Evolutionary conservation across 306 rosid species (phyloP), one percentile per base, ranked within the genome.

Genomic region (Urtica urens): DNA sequence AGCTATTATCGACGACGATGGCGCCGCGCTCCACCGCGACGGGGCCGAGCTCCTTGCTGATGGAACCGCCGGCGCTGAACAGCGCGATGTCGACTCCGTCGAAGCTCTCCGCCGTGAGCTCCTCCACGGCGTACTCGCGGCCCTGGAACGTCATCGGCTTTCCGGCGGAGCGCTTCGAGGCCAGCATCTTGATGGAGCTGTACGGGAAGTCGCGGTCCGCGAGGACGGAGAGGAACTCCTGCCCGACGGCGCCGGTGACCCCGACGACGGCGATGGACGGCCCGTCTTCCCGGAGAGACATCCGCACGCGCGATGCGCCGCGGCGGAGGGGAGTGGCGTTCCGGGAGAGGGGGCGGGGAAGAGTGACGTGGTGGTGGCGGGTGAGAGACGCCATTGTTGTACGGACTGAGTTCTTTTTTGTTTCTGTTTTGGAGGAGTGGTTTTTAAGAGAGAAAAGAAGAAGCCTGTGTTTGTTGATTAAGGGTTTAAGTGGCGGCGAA

Each of bases 201-300:
- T 72, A 92, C 4, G 99, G 94, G 68, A 92, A 92, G 39, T 80
- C 83, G 3, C 99, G 96, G 72, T 82, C 94, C 37, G 87, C 72
- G 52, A 92, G 82, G 44, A 92, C 96, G 8, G 96, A 85, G 64
- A 92, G 96, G 43, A 92, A 81, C 63, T 92, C 99, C 46, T 92
- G 90, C 30, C 99, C 99, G 27, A 90, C 99, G 53, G 99, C 99
- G 43, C 99, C 99, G 40, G 99, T 85, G 52, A 85, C 99, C 2
- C 99, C 99, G 0, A 85, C 95, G 14, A 90, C 80, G 46, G 99
- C 95, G 26, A 90, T 23, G 2, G 99, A 75, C 1, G 99, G 99
- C 0, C 60, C 99, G 56, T 24, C 60, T 23, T 90, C 92, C 10
- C 55, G 81, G 46, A 85, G 80, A 1, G 92, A 69, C 95, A 90